phyloP scores from a whole-genome alignment of 371 early-diverging fungal genomes.

The Mucor mucedo region DNA sequence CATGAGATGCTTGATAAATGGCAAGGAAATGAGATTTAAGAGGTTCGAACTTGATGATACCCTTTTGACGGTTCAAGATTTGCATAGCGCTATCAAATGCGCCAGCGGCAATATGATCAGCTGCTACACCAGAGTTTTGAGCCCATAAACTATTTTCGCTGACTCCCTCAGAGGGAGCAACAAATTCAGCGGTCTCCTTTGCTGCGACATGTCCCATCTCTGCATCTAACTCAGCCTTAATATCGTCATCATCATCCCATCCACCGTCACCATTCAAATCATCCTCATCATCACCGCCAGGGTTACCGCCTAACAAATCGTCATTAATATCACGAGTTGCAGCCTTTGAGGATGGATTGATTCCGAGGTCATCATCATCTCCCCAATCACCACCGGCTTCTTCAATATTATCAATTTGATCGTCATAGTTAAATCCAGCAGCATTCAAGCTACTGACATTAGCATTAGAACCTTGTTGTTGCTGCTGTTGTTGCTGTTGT shows the following conservation, averaged over 20 bases:
- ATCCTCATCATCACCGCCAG: slow-evolving; percentile 51
- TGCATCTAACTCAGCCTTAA: slow-evolving; percentile 64
- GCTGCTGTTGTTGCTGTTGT: slow-evolving; percentile 28
- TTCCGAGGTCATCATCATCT: slow-evolving; percentile 57
- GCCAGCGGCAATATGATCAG: slow-evolving; percentile 93
- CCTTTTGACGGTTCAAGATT: slow-evolving; percentile 86
- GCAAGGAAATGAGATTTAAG: slow-evolving; percentile 86
- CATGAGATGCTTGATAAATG: slow-evolving; percentile 77
- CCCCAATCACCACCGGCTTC: slow-evolving; percentile 77
- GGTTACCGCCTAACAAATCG: slow-evolving; percentile 29
- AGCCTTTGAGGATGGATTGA: slow-evolving; percentile 22
- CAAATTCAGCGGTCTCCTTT: slow-evolving; percentile 67
- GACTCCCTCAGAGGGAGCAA: slow-evolving; percentile 76
- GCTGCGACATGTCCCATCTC: slow-evolving; percentile 68
- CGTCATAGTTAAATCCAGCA: slow-evolving; percentile 52
- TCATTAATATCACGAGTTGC: slow-evolving; percentile 16
- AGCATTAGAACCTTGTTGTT: slow-evolving; percentile 29
- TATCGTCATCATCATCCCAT: slow-evolving; percentile 66
- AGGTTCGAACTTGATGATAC: slow-evolving; percentile 88
- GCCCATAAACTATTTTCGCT: slow-evolving; percentile 75
- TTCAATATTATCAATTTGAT: slow-evolving; percentile 56
- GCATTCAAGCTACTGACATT: slow-evolving; percentile 39
- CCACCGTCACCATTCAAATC: slow-evolving; percentile 58
- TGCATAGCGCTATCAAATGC: slow-evolving; percentile 94
- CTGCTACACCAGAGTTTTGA: slow-evolving; percentile 83